Conservation (phyloP, 2,329 filamentous ascomycete species). For the Xylaria sp. region DNA sequence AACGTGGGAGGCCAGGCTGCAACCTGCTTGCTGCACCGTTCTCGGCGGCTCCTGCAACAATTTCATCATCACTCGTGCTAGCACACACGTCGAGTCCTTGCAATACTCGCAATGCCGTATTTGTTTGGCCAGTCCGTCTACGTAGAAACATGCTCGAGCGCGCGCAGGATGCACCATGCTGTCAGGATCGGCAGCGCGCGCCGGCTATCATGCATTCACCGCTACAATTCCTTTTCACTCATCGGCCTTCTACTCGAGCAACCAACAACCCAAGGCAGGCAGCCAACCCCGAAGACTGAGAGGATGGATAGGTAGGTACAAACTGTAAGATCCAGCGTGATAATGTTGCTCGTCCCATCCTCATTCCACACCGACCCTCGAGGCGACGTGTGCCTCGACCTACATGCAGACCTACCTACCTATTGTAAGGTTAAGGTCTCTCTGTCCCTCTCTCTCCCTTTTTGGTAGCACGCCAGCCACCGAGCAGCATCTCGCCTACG, state of each 20-base stretch:
- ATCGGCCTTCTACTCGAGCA: neutral
- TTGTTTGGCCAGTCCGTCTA: neutral
- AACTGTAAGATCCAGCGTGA: too few species aligned
- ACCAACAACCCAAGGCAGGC: neutral
- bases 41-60: neutral
- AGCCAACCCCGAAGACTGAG: too few species aligned
- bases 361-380: neutral
- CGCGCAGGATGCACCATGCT: neutral
- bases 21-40: neutral
- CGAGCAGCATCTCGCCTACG: constrained; percentile 18
- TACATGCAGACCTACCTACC: too few species aligned
- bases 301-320: too few species aligned
- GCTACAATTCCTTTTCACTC: neutral
- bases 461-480: constrained; percentile 6
- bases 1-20: too few species aligned
- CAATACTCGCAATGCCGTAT: neutral
- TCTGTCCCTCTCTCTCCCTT: too few species aligned
- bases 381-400: neutral
- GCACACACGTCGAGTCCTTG: neutral
- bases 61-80: neutral
- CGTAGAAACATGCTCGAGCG: neutral
- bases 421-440: too few species aligned
- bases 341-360: too few species aligned
- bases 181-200: neutral
- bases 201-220: neutral